Conservation (phyloP, 352 stramenopile species). For the Globisporangium carolinianum region DNA sequence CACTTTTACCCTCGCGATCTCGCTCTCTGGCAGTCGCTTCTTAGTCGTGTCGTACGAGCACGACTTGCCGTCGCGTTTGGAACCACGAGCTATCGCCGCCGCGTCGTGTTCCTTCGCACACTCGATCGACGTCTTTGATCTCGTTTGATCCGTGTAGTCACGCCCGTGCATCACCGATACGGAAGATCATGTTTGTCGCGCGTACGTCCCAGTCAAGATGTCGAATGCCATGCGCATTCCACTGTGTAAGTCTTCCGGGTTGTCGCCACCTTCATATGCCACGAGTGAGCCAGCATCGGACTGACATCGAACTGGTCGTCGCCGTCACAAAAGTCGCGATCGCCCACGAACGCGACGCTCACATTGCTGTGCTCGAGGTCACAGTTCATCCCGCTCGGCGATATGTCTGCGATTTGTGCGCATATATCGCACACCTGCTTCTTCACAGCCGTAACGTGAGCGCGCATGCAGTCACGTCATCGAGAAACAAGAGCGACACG, state of each 20-base stretch:
- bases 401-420: background rate
- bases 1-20: too few relatives aligned
- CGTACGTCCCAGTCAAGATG: slow-evolving; percentile 17
- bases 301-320: slow-evolving; percentile 19
- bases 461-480: slow-evolving; percentile 15
- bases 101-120: too few relatives aligned
- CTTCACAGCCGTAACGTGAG: slow-evolving; percentile 24
- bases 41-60: background rate
- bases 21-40: background rate
- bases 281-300: too few relatives aligned
- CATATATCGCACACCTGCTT: slow-evolving; percentile 13
- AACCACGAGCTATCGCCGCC: too few relatives aligned
- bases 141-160: slow-evolving; percentile 16
- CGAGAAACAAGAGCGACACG: slow-evolving; percentile 10
- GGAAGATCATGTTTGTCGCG: slow-evolving; percentile 26
- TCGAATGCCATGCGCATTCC: slow-evolving; percentile 19
- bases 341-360: slow-evolving; percentile 30
- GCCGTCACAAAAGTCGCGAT: slow-evolving; percentile 28
- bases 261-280: slow-evolving; percentile 17
- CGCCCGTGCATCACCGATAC: slow-evolving; percentile 38
- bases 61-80: too few relatives aligned
- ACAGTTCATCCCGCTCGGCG: background rate
- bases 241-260: slow-evolving; percentile 32
- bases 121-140: slow-evolving; percentile 12
- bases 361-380: slow-evolving; percentile 19